Conservation (phyloP, 148 eudicot species). For the Camellia sinensis region DNA sequence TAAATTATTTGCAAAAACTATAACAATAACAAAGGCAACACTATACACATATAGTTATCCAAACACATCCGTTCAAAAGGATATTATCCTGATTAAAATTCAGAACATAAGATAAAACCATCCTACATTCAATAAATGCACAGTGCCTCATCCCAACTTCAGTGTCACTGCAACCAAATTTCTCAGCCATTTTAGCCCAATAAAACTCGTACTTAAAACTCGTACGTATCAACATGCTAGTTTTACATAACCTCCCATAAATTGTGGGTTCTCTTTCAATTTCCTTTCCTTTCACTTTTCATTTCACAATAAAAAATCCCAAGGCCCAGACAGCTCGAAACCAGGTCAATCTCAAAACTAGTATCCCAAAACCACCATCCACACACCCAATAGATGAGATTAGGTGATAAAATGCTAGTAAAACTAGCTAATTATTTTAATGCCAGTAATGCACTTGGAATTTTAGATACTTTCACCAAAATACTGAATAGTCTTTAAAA, state of each 20-base stretch:
- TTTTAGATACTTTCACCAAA: neutral
- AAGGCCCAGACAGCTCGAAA: neutral
- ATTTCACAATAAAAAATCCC: neutral
- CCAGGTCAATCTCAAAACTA: neutral
- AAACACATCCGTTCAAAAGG: neutral
- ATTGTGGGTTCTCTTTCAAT: neutral
- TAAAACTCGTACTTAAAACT: neutral
- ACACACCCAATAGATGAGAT: neutral
- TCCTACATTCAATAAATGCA: neutral
- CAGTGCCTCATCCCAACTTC: neutral
- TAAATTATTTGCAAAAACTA: neutral
- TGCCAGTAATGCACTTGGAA: neutral
- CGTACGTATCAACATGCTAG: neutral
- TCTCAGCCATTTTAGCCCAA: neutral
- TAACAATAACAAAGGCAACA: neutral
- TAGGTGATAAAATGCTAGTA: neutral
- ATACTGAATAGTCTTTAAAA: neutral
- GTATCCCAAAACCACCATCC: neutral
- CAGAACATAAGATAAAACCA: constrained; percentile 3
- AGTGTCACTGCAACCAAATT: neutral
- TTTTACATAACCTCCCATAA: neutral
- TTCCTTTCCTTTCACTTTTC: neutral
- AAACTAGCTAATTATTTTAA: neutral
- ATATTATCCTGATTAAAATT: neutral
- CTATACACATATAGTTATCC: neutral